phyloP scores from a whole-genome alignment of 2,329 filamentous ascomycete genomes.

The Chrysoporthe puriensis region DNA sequence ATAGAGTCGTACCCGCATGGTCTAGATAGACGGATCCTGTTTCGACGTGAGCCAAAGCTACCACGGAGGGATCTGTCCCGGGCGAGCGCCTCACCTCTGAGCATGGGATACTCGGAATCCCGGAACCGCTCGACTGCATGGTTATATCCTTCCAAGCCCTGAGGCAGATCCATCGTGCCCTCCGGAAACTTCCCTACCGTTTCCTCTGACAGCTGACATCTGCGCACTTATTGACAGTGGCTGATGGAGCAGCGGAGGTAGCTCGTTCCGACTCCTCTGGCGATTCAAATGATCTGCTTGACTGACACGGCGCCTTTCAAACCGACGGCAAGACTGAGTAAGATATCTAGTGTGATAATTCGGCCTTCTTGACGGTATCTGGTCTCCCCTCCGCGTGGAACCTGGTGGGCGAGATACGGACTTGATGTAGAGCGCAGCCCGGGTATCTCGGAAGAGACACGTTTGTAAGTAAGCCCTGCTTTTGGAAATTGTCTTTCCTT shows the following conservation, averaged over 20 bases:
- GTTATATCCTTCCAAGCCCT: conserved; percentile 54
- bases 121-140: conserved; percentile 61
- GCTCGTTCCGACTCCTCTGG: not conserved
- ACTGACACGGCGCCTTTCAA: not conserved
- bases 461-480: not conserved
- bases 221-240: not conserved
- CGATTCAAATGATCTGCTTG: no score
- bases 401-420: no score
- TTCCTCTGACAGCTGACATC: conserved; percentile 13
- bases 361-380: not conserved
- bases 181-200: conserved; percentile 9
- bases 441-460: no score
- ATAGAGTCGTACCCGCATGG: conserved; percentile 90
- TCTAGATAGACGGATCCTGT: conserved; percentile 81
- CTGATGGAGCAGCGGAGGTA: not conserved
- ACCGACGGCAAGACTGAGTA: not conserved
- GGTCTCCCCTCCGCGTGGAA: no score
- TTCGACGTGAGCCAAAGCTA: conserved; percentile 5
- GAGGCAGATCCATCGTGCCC: conserved; percentile 21
- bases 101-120: conserved; percentile 68
- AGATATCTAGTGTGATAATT: not conserved
- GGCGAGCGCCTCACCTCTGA: conserved; percentile 55
- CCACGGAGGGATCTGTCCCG: not conserved
- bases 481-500: not conserved
- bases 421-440: not conserved